Evolutionary conservation across 352 stramenopile species (phyloP).

Genomic region (Phytophthora crassamura): DNA sequence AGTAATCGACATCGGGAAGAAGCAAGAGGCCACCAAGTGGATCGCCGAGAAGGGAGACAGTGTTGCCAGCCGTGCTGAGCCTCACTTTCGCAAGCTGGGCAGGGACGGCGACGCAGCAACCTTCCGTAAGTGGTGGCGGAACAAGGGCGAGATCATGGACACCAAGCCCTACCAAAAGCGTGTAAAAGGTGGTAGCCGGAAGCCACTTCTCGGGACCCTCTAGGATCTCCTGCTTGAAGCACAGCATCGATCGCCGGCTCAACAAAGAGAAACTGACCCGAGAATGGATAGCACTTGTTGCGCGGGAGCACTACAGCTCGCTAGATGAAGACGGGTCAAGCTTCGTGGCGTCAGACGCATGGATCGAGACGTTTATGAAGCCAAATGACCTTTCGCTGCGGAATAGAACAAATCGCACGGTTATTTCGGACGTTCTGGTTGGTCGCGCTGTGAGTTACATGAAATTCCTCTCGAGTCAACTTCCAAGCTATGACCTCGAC

Average conservation of each 20-base stretch:
- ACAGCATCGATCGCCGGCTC: not conserved
- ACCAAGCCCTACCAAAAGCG: not conserved
- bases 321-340: not conserved
- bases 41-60: not conserved
- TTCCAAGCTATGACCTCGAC: too few relatives aligned
- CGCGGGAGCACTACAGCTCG: not conserved
- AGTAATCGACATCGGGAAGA: too few relatives aligned
- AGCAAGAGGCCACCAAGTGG: not conserved
- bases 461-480: too few relatives aligned
- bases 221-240: not conserved
- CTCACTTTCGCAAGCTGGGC: not conserved
- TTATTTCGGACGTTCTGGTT: not conserved
- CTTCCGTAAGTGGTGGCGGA: not conserved
- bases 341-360: slow-evolving; percentile 1
- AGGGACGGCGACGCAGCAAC: not conserved
- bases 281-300: not conserved
- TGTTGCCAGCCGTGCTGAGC: not conserved
- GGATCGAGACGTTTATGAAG: slow-evolving; percentile 1
- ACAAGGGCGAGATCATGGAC: not conserved
- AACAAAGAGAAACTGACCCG: not conserved
- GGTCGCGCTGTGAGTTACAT: slow-evolving; percentile 1
- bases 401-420: not conserved
- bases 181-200: not conserved
- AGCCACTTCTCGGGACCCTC: not conserved
- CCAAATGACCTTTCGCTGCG: slow-evolving; percentile 1